Evolutionary conservation across 768 basidiomycete species (phyloP).

Genomic region (Pleurotus djamor): DNA sequence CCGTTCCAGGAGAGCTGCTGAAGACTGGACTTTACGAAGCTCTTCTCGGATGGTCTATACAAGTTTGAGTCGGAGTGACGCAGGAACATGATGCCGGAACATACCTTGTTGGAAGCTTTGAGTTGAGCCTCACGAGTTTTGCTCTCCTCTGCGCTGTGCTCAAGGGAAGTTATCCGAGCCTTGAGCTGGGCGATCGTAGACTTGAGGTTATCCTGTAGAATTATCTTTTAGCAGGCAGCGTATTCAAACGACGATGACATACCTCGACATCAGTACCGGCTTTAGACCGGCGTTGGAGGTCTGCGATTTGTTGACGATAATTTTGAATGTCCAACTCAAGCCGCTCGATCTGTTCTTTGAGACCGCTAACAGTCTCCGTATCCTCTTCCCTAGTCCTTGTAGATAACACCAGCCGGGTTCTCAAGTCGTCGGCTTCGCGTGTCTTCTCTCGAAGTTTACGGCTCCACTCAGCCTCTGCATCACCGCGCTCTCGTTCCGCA

Average conservation of each 20-base stretch:
- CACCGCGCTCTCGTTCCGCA: constrained; percentile 81
- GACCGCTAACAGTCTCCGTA: constrained; percentile 43
- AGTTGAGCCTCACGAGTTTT: constrained; percentile 70
- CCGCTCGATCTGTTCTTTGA: constrained; percentile 55
- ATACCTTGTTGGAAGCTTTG: constrained; percentile 76
- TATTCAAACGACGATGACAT: constrained; percentile 9
- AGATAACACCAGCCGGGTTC: constrained; percentile 52
- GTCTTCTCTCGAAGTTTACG: constrained; percentile 77
- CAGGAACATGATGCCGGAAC: constrained; percentile 5
- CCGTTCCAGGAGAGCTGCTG: constrained; percentile 83
- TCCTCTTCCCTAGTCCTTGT: constrained; percentile 60
- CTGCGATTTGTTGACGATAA: constrained; percentile 51
- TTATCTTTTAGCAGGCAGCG: background rate
- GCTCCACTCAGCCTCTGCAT: constrained; percentile 89
- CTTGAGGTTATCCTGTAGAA: background rate
- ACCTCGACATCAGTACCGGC: constrained; percentile 65
- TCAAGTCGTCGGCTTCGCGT: constrained; percentile 74
- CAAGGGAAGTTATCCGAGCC: constrained; percentile 48
- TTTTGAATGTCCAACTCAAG: constrained; percentile 45
- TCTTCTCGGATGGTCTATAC: constrained; percentile 87
- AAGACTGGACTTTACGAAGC: constrained; percentile 92
- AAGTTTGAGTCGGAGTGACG: background rate
- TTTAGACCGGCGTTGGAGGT: constrained; percentile 49
- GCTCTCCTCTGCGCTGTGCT: constrained; percentile 72
- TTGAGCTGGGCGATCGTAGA: constrained; percentile 32